A percentile compares a stretch with the other conserved stretches of the same genome.
Evolutionary conservation across 1,284 basidiomycete species (phyloP).

Genomic region (Rhizoctonia solani): DNA sequence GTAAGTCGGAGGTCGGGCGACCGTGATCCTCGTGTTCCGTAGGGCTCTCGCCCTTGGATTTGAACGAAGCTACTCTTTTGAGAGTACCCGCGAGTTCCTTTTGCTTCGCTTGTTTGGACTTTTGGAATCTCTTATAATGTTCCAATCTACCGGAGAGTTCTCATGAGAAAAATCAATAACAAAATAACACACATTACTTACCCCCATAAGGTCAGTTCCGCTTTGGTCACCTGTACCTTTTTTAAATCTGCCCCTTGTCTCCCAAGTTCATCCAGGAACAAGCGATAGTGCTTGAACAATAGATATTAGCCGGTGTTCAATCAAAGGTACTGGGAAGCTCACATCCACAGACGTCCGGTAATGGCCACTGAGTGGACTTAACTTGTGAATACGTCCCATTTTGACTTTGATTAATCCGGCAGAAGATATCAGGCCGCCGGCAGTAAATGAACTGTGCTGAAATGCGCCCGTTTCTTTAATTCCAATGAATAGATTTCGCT

Average conservation of each 20-base stretch:
- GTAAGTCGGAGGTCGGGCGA: background rate
- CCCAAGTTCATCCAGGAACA: slow-evolving; percentile 61
- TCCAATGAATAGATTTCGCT: slow-evolving; percentile 71
- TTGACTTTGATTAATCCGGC: slow-evolving; percentile 71
- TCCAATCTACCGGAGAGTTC: slow-evolving; percentile 9
- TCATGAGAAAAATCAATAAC: too few species aligned
- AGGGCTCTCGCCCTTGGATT: slow-evolving; percentile 2
- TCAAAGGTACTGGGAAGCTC: slow-evolving; percentile 36
- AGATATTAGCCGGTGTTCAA: background rate
- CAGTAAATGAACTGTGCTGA: slow-evolving; percentile 71
- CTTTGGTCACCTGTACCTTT: slow-evolving; percentile 64
- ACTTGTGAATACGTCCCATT: slow-evolving; percentile 62
- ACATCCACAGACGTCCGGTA: slow-evolving; percentile 57
- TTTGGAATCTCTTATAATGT: slow-evolving; percentile 25
- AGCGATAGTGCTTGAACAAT: slow-evolving; percentile 59
- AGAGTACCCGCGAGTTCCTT: slow-evolving; percentile 29
- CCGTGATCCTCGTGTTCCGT: background rate
- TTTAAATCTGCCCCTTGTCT: slow-evolving; percentile 64
- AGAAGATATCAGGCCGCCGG: slow-evolving; percentile 61
- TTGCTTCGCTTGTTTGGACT: slow-evolving; percentile 11
- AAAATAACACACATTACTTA: too few species aligned
- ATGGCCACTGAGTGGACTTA: slow-evolving; percentile 56
- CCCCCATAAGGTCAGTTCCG: slow-evolving; percentile 60
- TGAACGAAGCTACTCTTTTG: slow-evolving; percentile 29
- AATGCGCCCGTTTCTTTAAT: slow-evolving; percentile 71